A percentile compares a stretch with the other conserved stretches of the same genome.
Evolutionary conservation across 169 alveolate genomes (phyloP).

Genomic region (Plasmodium relictum): DNA sequence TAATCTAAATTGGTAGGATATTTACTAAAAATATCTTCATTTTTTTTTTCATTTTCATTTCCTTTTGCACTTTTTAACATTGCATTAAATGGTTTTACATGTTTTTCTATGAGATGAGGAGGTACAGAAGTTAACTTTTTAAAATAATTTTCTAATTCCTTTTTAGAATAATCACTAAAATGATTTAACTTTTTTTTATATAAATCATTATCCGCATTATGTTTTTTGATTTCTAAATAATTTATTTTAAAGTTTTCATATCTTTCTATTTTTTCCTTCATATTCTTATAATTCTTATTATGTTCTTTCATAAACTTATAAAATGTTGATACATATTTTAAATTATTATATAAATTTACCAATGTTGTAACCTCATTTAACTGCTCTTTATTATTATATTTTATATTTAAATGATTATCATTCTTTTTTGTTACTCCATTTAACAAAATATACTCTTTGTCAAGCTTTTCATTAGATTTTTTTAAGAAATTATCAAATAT

Average conservation of each 20-base stretch:
- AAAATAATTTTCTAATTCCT: slow-evolving; percentile 51
- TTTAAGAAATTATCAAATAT: background rate
- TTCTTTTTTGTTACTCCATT: slow-evolving; percentile 21
- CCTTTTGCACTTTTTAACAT: background rate
- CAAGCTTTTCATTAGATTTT: background rate
- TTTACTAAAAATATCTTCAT: background rate
- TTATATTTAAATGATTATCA: background rate
- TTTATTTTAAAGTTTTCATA: slow-evolving; percentile 40
- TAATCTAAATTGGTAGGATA: slow-evolving; percentile 47
- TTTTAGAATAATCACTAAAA: slow-evolving; percentile 57
- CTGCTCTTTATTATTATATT: background rate
- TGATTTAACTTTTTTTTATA: slow-evolving; percentile 51
- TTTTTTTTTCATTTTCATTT: background rate
- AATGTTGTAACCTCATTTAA: background rate
- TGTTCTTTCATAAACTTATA: slow-evolving; percentile 40
- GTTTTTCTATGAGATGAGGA: slow-evolving; percentile 20
- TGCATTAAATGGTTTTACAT: slow-evolving; percentile 27
- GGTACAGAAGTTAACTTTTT: slow-evolving; percentile 55
- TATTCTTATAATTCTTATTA: slow-evolving; percentile 43
- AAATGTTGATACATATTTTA: slow-evolving; percentile 64
- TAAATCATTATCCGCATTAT: slow-evolving; percentile 16
- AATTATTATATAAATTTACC: background rate
- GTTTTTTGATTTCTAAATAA: slow-evolving; percentile 23
- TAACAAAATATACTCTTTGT: slow-evolving; percentile 3
- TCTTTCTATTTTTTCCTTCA: slow-evolving; percentile 42